Evolutionary conservation across 768 basidiomycete genomes (phyloP).

Genomic region (Serendipita sp.): DNA sequence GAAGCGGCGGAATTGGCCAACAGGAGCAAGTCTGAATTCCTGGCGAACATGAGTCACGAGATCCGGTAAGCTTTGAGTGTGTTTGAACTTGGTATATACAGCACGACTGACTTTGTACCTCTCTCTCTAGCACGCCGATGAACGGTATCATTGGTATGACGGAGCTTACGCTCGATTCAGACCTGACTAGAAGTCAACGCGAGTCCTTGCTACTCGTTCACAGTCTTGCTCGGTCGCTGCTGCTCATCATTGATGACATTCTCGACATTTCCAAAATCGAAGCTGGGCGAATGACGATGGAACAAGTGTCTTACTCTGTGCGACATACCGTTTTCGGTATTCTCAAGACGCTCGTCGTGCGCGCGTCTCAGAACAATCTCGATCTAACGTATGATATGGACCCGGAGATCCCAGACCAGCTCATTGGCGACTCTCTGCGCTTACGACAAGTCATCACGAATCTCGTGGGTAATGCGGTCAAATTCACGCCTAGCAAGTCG

Average conservation of each 20-base stretch:
- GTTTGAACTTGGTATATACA: not conserved
- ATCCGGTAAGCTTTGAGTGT: constrained; percentile 47
- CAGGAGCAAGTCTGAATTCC: constrained; percentile 89
- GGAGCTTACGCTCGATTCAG: constrained; percentile 88
- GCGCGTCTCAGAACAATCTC: constrained; percentile 89
- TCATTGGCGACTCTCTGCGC: constrained; percentile 90
- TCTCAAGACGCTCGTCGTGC: constrained; percentile 92
- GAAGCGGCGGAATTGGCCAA: constrained; percentile 98
- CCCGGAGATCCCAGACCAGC: constrained; percentile 86
- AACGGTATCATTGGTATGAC: constrained; percentile 99
- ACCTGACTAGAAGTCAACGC: constrained; percentile 82
- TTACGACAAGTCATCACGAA: constrained; percentile 92
- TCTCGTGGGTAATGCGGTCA: constrained; percentile 89
- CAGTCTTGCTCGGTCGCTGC: constrained; percentile 76
- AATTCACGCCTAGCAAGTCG: constrained; percentile 78
- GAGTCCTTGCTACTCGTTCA: constrained; percentile 94
- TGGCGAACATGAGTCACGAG: constrained; percentile 98
- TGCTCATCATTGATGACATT: constrained; percentile 97
- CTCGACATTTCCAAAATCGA: constrained; percentile 99
- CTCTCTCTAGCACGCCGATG: constrained; percentile 75
- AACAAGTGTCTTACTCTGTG: constrained; percentile 93
- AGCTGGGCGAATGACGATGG: constrained; percentile 99
- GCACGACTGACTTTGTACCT: constrained; percentile 7
- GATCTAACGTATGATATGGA: constrained; percentile 95
- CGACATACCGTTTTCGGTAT: constrained; percentile 96